Evolutionary conservation across 352 stramenopile species (phyloP).

Genomic region (Pythium guiyangense): DNA sequence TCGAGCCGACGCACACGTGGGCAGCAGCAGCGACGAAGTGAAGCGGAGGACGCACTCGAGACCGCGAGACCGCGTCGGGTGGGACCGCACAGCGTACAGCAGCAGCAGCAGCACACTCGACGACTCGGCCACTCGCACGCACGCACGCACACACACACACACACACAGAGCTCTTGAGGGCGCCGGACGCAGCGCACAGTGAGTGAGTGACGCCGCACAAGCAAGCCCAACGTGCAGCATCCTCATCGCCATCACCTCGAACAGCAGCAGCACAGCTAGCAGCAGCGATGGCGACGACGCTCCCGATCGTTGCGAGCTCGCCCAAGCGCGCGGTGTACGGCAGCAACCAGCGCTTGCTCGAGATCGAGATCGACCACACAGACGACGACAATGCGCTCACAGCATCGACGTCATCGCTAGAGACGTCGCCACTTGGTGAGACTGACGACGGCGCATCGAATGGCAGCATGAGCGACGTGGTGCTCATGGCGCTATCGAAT

Average conservation of each 20-base stretch:
- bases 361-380: conserved; percentile 5
- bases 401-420: conserved; percentile 12
- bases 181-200: no score
- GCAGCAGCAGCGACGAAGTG: no score
- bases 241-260: no score
- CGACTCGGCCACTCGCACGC: no score
- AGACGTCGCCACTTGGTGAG: not conserved
- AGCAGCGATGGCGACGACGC: conserved; percentile 8
- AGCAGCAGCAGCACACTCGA: conserved; percentile 37
- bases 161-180: no score
- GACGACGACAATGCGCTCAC: conserved; percentile 13
- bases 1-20: no score
- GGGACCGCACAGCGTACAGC: no score
- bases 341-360: conserved; percentile 4
- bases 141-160: no score
- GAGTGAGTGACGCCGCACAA: no score
- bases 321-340: conserved; percentile 9
- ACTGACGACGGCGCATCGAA: no score
- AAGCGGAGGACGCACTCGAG: no score
- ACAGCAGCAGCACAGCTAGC: not conserved
- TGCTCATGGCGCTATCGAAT: conserved; percentile 28
- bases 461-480: not conserved
- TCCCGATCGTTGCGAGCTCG: conserved; percentile 10
- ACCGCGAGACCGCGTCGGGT: conserved; percentile 43
- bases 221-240: no score